These are phyloP conservation scores for Penicillium riverlandense DNA, from an alignment of 495 filamentous ascomycete species.

Conservation along the genomic window DNA sequence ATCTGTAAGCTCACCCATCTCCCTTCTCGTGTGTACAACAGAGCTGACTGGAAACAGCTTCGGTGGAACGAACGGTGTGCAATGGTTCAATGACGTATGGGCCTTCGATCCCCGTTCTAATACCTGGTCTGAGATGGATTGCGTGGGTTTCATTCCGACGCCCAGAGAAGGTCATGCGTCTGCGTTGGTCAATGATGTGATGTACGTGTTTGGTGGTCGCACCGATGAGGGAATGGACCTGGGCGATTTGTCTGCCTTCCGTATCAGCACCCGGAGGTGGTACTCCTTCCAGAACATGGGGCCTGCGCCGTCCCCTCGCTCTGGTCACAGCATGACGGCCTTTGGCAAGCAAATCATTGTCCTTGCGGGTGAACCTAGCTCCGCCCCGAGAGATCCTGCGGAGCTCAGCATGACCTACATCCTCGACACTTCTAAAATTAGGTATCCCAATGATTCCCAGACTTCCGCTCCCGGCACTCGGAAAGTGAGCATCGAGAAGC, in stretches of 20 bases:
- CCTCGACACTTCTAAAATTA: conserved; percentile 89
- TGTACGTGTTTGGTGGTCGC: conserved; percentile 99
- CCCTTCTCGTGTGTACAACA: neutral
- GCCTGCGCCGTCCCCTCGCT: conserved; percentile 84
- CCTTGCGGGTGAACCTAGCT: conserved; percentile 89
- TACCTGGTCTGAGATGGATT: conserved; percentile 80
- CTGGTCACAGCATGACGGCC: conserved; percentile 95
- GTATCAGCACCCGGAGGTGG: conserved; percentile 86
- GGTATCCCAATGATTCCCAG: conserved; percentile 76
- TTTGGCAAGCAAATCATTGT: conserved; percentile 89
- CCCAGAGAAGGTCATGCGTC: conserved; percentile 93
- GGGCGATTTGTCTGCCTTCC: conserved; percentile 91
- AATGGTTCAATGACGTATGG: conserved; percentile 99
- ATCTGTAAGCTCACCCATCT: conserved; percentile 56
- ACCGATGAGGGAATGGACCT: conserved; percentile 87
- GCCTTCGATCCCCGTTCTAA: conserved; percentile 80
- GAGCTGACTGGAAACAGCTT: conserved; percentile 49
- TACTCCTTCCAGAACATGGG: conserved; percentile 99
- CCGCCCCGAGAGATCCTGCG: conserved; percentile 65
- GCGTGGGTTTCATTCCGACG: conserved; percentile 92
- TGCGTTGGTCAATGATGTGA: conserved; percentile 88
- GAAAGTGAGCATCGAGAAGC: conserved; percentile 34
- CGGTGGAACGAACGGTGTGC: conserved; percentile 87
- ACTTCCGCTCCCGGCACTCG: conserved; percentile 26
- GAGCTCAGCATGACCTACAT: conserved; percentile 89